Base-by-base conservation (phyloP, 805 yeast species). In the baker's yeast (Saccharomyces cerevisiae) region DNA sequence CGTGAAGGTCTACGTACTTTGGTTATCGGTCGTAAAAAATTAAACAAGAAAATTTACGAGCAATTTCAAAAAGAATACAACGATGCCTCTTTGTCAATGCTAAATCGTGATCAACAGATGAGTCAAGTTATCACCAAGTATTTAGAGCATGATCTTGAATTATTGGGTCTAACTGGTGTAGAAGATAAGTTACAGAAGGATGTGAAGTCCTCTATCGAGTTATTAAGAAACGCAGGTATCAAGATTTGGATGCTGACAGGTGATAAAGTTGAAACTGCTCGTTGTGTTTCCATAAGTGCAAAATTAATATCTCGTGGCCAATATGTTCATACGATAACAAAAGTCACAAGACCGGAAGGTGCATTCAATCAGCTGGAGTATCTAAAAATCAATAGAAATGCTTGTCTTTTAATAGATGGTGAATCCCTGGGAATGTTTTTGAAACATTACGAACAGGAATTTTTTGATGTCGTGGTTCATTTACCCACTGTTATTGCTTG, bases 201-300 rank as follows among this genome's bases (percentile, higher is more conserved):
- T 68, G 97, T 95, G 50, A 92, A 92, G 70, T 79, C 95, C 0
- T 89, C 97, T 0, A 84, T 94, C 55, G 99, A 94, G 73, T 76
- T 91, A 36, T 76, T 94, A 60, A 80, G 99, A 61, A 94, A 95
- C 71, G 99, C 98, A 0, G 99, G 98, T 3, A 82, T 95, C 53
- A 91, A 91, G 64, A 94, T 94, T 51, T 94, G 99, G 99, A 95
- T 94, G 99, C 75, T 94, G 49, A 94, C 99, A 0, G 99, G 99
- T 61, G 99, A 94, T 70, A 94, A 94, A 69, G 98, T 94, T 6
- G 99, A 94, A 72, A 94, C 99, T 0, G 99, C 99, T 1, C 82
- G 90, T 56, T 94, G 99, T 78, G 97, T 94, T 43, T 90, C 97
- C 22, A 87, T 95, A n/a, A 88, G 96, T 69, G 94, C 97, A 31